A percentile compares a stretch with the other conserved stretches of the same genome.
These are phyloP conservation scores for Macrolepiota dolichaula DNA, from an alignment of 768 basidiomycete species.

Conservation along the genomic window DNA sequence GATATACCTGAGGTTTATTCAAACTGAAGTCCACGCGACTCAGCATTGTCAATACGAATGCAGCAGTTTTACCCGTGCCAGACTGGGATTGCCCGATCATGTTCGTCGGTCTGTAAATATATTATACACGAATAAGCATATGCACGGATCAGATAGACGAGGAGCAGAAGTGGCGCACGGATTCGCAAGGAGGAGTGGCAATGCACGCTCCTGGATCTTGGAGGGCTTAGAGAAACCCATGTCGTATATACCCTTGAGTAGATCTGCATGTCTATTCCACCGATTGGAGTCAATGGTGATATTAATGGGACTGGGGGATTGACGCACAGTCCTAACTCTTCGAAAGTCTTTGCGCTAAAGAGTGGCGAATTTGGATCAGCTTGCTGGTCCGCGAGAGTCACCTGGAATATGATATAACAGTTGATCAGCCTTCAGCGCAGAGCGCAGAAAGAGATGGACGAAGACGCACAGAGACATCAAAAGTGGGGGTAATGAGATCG, in stretches of 20 bases:
- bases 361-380: constrained; percentile 94
- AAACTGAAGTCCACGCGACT: constrained; percentile 85
- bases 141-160: background rate
- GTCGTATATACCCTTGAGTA: constrained; percentile 91
- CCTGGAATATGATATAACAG: constrained; percentile 40
- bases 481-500: constrained; percentile 76
- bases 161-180: constrained; percentile 48
- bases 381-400: constrained; percentile 96
- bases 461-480: constrained; percentile 71
- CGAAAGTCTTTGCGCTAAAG: constrained; percentile 90
- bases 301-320: background rate
- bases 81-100: constrained; percentile 99
- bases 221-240: constrained; percentile 98
- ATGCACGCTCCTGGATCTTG: constrained; percentile 96
- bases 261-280: constrained; percentile 64
- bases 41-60: constrained; percentile 96
- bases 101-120: constrained; percentile 77
- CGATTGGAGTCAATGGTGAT: background rate
- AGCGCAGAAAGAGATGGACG: constrained; percentile 7
- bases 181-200: constrained; percentile 85
- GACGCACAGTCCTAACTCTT: constrained; percentile 90
- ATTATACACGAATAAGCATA: background rate
- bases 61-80: constrained; percentile 98
- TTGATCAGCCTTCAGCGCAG: background rate
- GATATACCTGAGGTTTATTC: constrained; percentile 75